Base-by-base conservation (phyloP, 2,329 filamentous ascomycete genomes). In the Fusarium guadeloupense region DNA sequence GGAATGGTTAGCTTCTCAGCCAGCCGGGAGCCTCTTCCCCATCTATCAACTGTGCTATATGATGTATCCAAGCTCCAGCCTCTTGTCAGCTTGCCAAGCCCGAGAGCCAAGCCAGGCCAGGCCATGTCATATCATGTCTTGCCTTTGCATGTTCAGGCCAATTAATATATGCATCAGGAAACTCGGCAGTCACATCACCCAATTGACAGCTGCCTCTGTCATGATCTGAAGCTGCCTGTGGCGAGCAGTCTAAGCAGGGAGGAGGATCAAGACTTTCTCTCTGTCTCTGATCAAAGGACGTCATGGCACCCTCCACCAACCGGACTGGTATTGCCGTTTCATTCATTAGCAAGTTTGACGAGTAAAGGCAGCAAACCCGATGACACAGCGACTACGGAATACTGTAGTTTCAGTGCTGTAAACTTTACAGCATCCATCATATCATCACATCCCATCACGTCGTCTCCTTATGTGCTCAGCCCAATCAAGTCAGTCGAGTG, bases 401-500 rank as follows among this genome's bases (percentile, higher is more conserved):
- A n/a, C n/a, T n/a, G n/a, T n/a, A n/a, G n/a, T n/a, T n/a, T n/a
- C n/a, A n/a, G n/a, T n/a, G n/a, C n/a, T n/a, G n/a, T n/a, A n/a
- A n/a, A n/a, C n/a, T n/a, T n/a, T n/a, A n/a, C n/a, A n/a, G n/a
- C n/a, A n/a, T n/a, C n/a, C n/a, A n/a, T n/a, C n/a, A n/a, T n/a
- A n/a, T n/a, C n/a, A n/a, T n/a, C n/a, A n/a, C n/a, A n/a, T n/a
- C n/a, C 39, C 13, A 33, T 35, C 30, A 40, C 33, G 41, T 46
- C 35, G 39, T 52, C 41, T 39, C 28, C 45, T n/a, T n/a, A n/a
- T n/a, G n/a, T 28, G 23, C 20, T 39, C 42, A 37, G 30, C 41
- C 61, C 61, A 65, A 65, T 64, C 44, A 59, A 35, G 44, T 47
- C 28, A 30, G 47, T 16, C 17, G 37, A 64, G 61, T 62, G 61